phyloP scores from a whole-genome alignment of 2,329 filamentous ascomycete species.

The Coniochaeta sp. region DNA sequence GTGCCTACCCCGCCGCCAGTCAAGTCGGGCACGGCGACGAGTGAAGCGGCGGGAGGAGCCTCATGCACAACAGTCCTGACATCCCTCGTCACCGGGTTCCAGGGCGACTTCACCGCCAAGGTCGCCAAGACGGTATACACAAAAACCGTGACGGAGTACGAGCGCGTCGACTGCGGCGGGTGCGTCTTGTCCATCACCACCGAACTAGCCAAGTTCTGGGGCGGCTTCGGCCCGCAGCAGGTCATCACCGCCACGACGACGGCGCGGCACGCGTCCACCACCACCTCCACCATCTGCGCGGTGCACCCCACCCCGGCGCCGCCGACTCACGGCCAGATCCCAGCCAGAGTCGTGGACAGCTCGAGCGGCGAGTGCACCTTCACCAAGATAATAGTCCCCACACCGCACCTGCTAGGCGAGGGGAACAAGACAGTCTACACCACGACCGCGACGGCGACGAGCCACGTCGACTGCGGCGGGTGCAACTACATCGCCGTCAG shows the following conservation, averaged over 20 bases:
- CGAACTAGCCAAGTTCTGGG: constrained; percentile 1
- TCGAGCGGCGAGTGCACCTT: not conserved
- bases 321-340: not conserved
- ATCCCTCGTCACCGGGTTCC: constrained; percentile 6
- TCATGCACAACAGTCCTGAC: constrained; percentile 5
- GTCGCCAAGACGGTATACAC: constrained; percentile 8
- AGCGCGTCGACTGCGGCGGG: constrained; percentile 5
- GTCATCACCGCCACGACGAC: constrained; percentile 5
- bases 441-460: constrained; percentile 14
- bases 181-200: constrained; percentile 5
- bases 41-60: not conserved
- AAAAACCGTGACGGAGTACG: not conserved
- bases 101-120: constrained; percentile 9
- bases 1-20: constrained; percentile 1
- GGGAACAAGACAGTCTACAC: constrained; percentile 17
- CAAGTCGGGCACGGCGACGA: not conserved
- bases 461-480: constrained; percentile 15
- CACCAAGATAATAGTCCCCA: not conserved
- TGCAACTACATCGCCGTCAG: constrained; percentile 13
- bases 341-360: not conserved
- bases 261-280: not conserved
- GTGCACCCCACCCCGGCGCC: not conserved
- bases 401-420: not conserved
- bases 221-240: constrained; percentile 6
- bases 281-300: not conserved